phyloP scores from a whole-genome alignment of 2,329 filamentous ascomycete species.

The Nothopassalora personata region DNA sequence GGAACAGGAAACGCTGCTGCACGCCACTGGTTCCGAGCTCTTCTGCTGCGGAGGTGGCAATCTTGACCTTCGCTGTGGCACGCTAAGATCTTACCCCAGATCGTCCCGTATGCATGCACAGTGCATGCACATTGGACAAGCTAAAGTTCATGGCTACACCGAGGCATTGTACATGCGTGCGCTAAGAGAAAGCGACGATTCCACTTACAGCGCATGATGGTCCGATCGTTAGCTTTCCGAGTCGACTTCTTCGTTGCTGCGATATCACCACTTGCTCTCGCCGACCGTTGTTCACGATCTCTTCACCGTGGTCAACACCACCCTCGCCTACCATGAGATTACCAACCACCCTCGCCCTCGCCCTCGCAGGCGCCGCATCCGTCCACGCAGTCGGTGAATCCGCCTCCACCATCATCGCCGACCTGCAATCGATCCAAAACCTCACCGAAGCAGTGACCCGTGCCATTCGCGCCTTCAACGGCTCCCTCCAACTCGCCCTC shows the following conservation, averaged over 20 bases:
- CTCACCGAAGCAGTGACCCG: conserved; percentile 1
- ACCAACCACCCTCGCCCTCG: neutral
- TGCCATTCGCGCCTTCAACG: neutral
- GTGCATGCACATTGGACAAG: neutral
- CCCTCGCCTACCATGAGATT: conserved; percentile 3
- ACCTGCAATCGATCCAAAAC: neutral
- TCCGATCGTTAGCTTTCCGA: neutral
- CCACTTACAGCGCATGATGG: conserved; percentile 1
- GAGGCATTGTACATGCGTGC: neutral
- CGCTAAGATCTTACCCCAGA: conserved; percentile 1
- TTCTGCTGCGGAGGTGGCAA: neutral
- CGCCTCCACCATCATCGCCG: neutral
- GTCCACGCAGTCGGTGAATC: neutral
- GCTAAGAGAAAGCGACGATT: neutral
- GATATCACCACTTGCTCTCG: neutral
- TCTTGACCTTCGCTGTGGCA: neutral
- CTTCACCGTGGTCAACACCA: neutral
- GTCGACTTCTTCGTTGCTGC: neutral
- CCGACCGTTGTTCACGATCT: neutral
- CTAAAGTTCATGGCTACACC: neutral
- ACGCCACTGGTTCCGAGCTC: neutral
- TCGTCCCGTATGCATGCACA: neutral
- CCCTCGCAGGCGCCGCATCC: neutral
- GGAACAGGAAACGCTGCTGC: neutral
- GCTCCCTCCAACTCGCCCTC: neutral